A percentile compares a stretch with the other conserved stretches of the same genome.
These are phyloP conservation scores for Coniochaeta pulveracea DNA, from an alignment of 2,329 filamentous ascomycete genomes.

Conservation along the genomic window DNA sequence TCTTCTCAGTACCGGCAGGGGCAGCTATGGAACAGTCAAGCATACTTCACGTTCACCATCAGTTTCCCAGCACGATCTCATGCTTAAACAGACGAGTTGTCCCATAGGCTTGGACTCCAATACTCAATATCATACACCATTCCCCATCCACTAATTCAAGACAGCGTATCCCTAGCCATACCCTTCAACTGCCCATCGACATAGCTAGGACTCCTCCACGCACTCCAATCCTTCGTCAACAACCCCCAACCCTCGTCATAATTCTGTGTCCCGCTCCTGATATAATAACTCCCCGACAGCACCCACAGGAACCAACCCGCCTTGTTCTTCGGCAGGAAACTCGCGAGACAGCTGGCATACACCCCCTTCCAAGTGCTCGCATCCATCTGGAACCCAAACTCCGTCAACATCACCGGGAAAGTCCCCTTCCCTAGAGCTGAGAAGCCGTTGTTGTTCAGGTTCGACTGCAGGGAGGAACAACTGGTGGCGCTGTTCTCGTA, in stretches of 20 bases:
- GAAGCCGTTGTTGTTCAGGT: constrained; percentile 40
- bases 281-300: constrained; percentile 46
- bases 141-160: constrained; percentile 1
- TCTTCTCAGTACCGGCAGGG: too few species aligned
- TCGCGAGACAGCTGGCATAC: constrained; percentile 40
- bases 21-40: too few species aligned
- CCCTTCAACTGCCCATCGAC: constrained; percentile 27
- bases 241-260: constrained; percentile 47
- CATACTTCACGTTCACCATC: constrained; percentile 6
- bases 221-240: constrained; percentile 40
- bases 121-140: background rate
- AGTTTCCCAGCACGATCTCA: too few species aligned
- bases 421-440: constrained; percentile 32
- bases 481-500: constrained; percentile 39
- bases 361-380: constrained; percentile 30
- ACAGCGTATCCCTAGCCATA: constrained; percentile 24
- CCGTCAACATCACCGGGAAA: constrained; percentile 39
- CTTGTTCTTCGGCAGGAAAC: constrained; percentile 34
- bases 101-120: too few species aligned
- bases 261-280: constrained; percentile 38
- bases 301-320: constrained; percentile 50
- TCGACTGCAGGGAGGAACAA: constrained; percentile 33
- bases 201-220: constrained; percentile 33
- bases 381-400: constrained; percentile 43
- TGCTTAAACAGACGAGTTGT: too few species aligned